Conservation (phyloP, 768 basidiomycete species). For the Coprinellus micaceus region DNA sequence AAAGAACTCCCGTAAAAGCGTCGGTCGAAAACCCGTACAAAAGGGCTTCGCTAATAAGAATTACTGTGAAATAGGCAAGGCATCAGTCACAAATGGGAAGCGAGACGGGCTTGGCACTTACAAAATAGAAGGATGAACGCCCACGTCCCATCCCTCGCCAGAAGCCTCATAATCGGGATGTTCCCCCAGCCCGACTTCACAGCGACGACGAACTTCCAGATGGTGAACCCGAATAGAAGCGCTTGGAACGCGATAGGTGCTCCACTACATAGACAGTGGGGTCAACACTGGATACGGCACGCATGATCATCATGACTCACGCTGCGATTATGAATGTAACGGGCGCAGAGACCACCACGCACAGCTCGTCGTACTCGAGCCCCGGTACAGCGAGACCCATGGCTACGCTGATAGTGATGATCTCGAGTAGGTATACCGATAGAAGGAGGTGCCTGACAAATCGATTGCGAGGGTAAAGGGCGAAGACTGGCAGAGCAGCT, state of each 20-base stretch:
- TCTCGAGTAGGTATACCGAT: slow-evolving; percentile 23
- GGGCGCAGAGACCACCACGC: slow-evolving; percentile 27
- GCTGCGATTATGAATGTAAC: slow-evolving; percentile 23
- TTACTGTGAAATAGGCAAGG: not conserved
- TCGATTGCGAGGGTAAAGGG: slow-evolving; percentile 26
- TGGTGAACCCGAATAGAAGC: slow-evolving; percentile 35
- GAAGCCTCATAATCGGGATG: slow-evolving; percentile 35
- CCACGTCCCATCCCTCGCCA: slow-evolving; percentile 45
- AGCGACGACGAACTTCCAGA: slow-evolving; percentile 32
- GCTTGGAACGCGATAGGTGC: slow-evolving; percentile 34
- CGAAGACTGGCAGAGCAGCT: slow-evolving; percentile 26
- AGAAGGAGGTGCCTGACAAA: not conserved
- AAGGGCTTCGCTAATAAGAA: not conserved
- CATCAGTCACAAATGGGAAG: not conserved
- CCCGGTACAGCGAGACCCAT: slow-evolving; percentile 26
- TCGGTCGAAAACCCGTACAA: not conserved
- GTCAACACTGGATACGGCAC: not conserved
- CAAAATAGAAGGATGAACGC: slow-evolving; percentile 39
- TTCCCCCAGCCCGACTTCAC: slow-evolving; percentile 38
- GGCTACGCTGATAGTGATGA: slow-evolving; percentile 29
- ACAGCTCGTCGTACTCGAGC: slow-evolving; percentile 32
- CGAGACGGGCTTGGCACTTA: slow-evolving; percentile 14
- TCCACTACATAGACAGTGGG: slow-evolving; percentile 18
- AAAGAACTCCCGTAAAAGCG: not conserved
- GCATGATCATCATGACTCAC: slow-evolving; percentile 20